These are phyloP conservation scores for Solanum peruvianum DNA, from an alignment of 257 asterid genomes.

Conservation along the genomic window DNA sequence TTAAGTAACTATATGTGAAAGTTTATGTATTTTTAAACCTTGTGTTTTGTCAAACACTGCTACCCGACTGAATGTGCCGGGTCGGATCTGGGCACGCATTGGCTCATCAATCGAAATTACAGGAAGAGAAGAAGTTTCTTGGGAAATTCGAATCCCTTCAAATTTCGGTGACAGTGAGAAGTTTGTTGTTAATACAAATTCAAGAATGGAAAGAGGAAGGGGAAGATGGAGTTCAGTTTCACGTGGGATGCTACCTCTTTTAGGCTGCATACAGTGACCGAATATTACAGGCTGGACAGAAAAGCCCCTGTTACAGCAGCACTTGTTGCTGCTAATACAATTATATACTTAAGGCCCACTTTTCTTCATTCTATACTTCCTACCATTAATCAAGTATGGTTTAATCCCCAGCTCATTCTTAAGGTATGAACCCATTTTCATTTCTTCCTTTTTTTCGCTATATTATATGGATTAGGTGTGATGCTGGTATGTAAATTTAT, in stretches of 20 bases:
- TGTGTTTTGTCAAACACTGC: background rate
- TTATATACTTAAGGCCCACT: slow-evolving; percentile 58
- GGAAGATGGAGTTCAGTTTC: slow-evolving; percentile 23
- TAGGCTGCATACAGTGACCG: slow-evolving; percentile 53
- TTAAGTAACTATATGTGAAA: too few species aligned
- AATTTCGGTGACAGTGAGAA: background rate
- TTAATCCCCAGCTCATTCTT: slow-evolving; percentile 79
- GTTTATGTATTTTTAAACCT: background rate
- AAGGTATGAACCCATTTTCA: slow-evolving; percentile 32
- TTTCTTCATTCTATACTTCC: slow-evolving; percentile 45
- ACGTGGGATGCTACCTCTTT: slow-evolving; percentile 57
- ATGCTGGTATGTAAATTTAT: background rate
- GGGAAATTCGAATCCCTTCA: background rate
- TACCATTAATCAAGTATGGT: slow-evolving; percentile 55
- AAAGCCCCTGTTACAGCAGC: slow-evolving; percentile 89
- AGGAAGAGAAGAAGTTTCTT: background rate
- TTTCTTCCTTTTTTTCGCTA: background rate
- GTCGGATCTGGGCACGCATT: background rate
- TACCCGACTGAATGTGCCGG: background rate
- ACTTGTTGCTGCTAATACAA: slow-evolving; percentile 63
- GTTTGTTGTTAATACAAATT: background rate
- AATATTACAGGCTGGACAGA: slow-evolving; percentile 54
- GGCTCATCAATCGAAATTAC: background rate
- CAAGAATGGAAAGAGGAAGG: slow-evolving; percentile 28
- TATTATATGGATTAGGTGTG: background rate